A percentile compares a stretch with the other conserved stretches of the same genome.
These are phyloP conservation scores for Calocera cornea DNA, from an alignment of 768 basidiomycete species.

Conservation along the genomic window DNA sequence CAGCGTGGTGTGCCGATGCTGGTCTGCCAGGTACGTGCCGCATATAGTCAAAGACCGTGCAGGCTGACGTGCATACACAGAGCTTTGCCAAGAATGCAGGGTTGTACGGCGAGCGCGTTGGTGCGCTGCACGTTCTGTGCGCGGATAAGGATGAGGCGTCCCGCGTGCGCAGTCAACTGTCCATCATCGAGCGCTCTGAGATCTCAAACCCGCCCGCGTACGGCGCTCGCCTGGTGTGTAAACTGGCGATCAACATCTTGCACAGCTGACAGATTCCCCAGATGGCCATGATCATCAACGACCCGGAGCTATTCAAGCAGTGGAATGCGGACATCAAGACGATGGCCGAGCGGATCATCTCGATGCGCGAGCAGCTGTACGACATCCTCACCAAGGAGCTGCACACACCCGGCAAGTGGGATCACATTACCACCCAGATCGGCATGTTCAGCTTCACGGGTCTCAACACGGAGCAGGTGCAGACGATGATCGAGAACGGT, in stretches of 20 bases:
- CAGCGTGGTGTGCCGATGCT: conserved; percentile 58
- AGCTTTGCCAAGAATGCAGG: conserved; percentile 97
- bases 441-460: conserved; percentile 98
- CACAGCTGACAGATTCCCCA: conserved; percentile 19
- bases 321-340: conserved; percentile 84
- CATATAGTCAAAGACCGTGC: neutral
- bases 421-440: conserved; percentile 91
- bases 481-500: conserved; percentile 50
- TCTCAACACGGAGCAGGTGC: conserved; percentile 49
- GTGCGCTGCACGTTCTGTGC: conserved; percentile 78
- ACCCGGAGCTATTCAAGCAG: conserved; percentile 56
- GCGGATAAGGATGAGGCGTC: conserved; percentile 48
- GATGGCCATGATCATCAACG: conserved; percentile 73
- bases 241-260: neutral
- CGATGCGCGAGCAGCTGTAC: conserved; percentile 74
- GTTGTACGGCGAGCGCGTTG: conserved; percentile 86
- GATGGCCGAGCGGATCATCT: conserved; percentile 88
- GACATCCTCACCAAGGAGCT: conserved; percentile 59
- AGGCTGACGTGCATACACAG: conserved; percentile 28
- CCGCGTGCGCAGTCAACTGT: conserved; percentile 73
- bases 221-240: conserved; percentile 71
- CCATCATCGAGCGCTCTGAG: conserved; percentile 82
- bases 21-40: conserved; percentile 63
- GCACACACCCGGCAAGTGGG: conserved; percentile 85
- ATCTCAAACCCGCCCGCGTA: conserved; percentile 91